Percentiles rank a stretch among this genome's conserved stretches.
These are phyloP conservation scores for Cladosporium sp. DNA, from an alignment of 2,329 filamentous ascomycete species.

Conservation along the genomic window DNA sequence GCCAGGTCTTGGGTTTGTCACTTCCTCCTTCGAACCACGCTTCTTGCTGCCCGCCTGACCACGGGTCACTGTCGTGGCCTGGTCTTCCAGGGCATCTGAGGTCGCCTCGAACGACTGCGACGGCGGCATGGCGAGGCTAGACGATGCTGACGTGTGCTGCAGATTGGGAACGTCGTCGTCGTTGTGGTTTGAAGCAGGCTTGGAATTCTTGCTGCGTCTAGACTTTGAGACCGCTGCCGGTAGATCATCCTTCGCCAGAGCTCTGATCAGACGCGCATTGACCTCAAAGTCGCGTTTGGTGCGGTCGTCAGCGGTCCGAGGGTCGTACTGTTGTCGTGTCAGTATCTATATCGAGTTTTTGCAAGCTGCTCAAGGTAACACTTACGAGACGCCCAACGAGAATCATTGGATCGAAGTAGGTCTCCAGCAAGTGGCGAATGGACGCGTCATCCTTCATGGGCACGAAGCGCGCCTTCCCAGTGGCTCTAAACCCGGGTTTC, in stretches of 20 bases:
- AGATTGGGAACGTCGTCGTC: not conserved
- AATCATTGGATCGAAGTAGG: conserved; percentile 26
- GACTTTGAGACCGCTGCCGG: not conserved
- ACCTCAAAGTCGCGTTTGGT: conserved; percentile 21
- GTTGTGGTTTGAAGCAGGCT: not conserved
- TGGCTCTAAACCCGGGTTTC: conserved; percentile 16
- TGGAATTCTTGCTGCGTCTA: not conserved
- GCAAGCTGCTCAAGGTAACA: not conserved
- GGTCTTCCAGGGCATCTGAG: not conserved
- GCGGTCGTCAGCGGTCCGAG: conserved; percentile 34
- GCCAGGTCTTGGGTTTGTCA: not conserved
- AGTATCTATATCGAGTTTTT: not conserved
- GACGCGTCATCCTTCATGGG: conserved; percentile 17
- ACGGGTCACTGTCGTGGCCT: not conserved
- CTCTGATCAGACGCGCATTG: not conserved
- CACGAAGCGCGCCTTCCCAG: conserved; percentile 21
- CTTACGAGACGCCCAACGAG: conserved; percentile 14
- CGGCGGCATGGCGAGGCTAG: not conserved
- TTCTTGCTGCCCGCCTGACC: not conserved
- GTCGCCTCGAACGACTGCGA: not conserved
- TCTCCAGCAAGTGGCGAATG: conserved; percentile 22
- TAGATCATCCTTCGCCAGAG: not conserved
- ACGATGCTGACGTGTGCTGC: not conserved
- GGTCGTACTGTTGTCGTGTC: conserved; percentile 37
- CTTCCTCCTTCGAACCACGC: not conserved